Percentiles rank a stretch among this genome's conserved stretches.
Evolutionary conservation across 169 alveolate species (phyloP).

Genomic region (Cyclospora cayetanensis): DNA sequence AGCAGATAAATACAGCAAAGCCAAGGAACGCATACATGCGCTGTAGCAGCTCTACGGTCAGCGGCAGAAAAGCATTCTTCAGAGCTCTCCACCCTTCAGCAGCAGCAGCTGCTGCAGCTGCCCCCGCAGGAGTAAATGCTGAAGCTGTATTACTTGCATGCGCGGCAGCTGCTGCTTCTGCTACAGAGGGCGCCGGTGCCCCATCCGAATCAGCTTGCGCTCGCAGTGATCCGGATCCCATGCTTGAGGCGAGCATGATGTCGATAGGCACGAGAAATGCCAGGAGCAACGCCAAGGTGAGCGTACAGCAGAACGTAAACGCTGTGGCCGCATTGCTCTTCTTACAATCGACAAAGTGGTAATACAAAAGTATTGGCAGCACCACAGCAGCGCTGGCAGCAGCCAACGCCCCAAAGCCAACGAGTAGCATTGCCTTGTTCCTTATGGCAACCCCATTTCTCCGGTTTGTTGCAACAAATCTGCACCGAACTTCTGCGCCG

Average conservation of each 20-base stretch:
- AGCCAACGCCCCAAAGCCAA: slow-evolving; percentile 42
- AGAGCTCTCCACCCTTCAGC: slow-evolving; percentile 57
- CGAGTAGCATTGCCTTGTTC: neutral
- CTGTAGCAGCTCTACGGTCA: slow-evolving; percentile 42
- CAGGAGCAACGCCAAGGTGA: slow-evolving; percentile 22
- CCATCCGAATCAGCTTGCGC: neutral
- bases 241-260: slow-evolving; percentile 43
- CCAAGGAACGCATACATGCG: slow-evolving; percentile 13
- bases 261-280: slow-evolving; percentile 51
- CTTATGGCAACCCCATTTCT: neutral
- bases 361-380: slow-evolving; percentile 44
- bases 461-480: too few relatives aligned
- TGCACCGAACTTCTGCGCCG: too few relatives aligned
- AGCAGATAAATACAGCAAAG: slow-evolving; percentile 30
- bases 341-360: slow-evolving; percentile 50
- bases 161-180: slow-evolving; percentile 34
- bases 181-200: neutral
- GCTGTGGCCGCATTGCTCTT: slow-evolving; percentile 30
- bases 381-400: slow-evolving; percentile 47
- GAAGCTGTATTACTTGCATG: neutral
- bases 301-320: slow-evolving; percentile 24
- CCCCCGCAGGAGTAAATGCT: slow-evolving; percentile 39
- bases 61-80: slow-evolving; percentile 8
- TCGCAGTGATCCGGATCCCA: neutral
- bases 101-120: slow-evolving; percentile 62